Evolutionary conservation across 2,329 filamentous ascomycete genomes (phyloP).

Genomic region (Cladophialophora yegresii): DNA sequence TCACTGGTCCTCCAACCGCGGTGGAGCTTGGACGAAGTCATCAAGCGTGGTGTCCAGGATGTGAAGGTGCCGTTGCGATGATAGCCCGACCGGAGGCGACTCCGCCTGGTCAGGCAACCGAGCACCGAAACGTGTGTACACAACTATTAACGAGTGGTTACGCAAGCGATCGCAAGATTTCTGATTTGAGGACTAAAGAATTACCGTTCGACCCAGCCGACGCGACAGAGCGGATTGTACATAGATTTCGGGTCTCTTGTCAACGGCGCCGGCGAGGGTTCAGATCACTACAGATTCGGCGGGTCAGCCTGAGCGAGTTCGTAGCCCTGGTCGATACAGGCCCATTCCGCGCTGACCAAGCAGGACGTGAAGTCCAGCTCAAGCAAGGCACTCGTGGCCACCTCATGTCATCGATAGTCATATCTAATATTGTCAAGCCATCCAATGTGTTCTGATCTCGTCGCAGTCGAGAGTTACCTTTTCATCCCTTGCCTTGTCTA

Average conservation of each 20-base stretch:
- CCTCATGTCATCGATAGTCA: conserved; percentile 6
- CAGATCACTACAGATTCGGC: conserved; percentile 1
- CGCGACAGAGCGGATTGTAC: conserved; percentile 24
- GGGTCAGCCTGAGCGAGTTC: conserved; percentile 2
- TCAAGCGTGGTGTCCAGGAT: conserved; percentile 72
- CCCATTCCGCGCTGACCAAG: background rate
- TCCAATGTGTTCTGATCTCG: background rate
- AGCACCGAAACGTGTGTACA: conserved; percentile 14
- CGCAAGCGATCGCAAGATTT: conserved; percentile 17
- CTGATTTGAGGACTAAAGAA: conserved; percentile 14
- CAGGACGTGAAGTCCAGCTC: background rate
- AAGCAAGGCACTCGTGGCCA: background rate
- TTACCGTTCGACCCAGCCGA: conserved; percentile 18
- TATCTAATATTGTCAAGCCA: conserved; percentile 9
- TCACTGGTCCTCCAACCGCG: conserved; percentile 65
- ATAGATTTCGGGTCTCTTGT: conserved; percentile 22
- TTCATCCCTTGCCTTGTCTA: background rate
- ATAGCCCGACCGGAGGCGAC: conserved; percentile 5
- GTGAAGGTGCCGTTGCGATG: conserved; percentile 71
- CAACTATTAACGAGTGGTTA: conserved; percentile 19
- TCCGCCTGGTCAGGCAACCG: background rate
- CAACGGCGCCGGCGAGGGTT: conserved; percentile 4
- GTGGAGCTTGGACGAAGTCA: conserved; percentile 75
- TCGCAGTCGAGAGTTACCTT: background rate
- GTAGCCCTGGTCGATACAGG: background rate